Base-by-base conservation (phyloP, 768 basidiomycete genomes). In the Lepiota subincarnata region DNA sequence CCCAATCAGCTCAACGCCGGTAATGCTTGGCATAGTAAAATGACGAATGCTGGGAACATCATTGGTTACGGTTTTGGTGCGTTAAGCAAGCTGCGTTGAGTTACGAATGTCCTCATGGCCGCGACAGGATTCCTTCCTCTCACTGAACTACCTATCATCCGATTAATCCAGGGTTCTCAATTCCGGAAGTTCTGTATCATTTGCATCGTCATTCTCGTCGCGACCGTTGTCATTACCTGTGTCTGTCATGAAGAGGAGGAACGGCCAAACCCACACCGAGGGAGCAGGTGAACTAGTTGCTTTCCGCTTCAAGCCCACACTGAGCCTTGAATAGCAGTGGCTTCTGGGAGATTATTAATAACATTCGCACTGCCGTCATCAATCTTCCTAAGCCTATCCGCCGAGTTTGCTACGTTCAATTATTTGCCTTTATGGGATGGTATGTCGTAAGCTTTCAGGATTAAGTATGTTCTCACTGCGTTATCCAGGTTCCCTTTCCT, bases 341-440 rank as follows among this genome's bases (percentile, higher is more conserved):
- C 61, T 67, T 88, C 56, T 67, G 75, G n/a, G 89, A 92, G 57
- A 74, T 93, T n/a, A 64, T 93, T 37, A 72, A 79, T 40, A 93
- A 89, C 60, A 97, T 98, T 39, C 80, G 81, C 59, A 74, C 66
- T 26, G 87, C 94, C 4, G 73, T 92, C 8, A 64, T 80, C 39
- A 84, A 83, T 44, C 79, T 98, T 41, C 95, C 95, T 0, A 83
- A 80, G 58, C 87, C 92, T 11, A 86, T 98, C 40, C 82, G 84
- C 46, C 81, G 90, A 22, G 95, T 98, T 10, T 98, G 95, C 66
- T 84, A 87, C 62, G 94, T 97, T 2, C 95, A 98, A 64, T 69
- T 98, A 14, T 95, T 92, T 65, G 94, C 95, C 1, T 98, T 96
- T 66, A 96, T 96, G 92, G 93, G 92, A 59, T 98, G 95, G 91